Percentiles rank a stretch among this genome's conserved stretches.
Evolutionary conservation across 495 filamentous ascomycete species (phyloP).

Genomic region (Penicillium subrubescens): DNA sequence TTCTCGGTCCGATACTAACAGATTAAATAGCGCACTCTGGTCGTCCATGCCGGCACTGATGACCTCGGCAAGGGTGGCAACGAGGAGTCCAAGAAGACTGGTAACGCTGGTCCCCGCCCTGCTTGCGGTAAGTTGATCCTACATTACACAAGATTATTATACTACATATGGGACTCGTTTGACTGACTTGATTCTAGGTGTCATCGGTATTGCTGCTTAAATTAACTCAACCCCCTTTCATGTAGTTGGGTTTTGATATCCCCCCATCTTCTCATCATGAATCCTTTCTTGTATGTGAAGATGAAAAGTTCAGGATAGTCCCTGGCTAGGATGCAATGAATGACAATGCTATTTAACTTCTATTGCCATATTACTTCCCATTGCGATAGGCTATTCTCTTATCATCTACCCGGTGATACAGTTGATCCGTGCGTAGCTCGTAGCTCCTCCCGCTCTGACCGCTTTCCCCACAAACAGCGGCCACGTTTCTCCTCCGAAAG

Average conservation of each 20-base stretch:
- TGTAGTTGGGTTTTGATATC: conserved; percentile 21
- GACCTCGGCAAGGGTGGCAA: conserved; percentile 88
- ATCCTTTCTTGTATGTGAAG: conserved; percentile 2
- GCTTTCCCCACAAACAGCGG: conserved; percentile 36
- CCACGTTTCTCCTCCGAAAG: conserved; percentile 34
- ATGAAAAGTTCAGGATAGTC: conserved; percentile 28
- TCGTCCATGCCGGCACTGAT: conserved; percentile 92
- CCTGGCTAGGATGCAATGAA: conserved; percentile 34
- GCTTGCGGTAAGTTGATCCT: conserved; percentile 75
- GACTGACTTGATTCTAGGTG: conserved; percentile 50
- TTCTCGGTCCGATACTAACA: background rate
- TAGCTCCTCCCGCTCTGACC: conserved; percentile 24
- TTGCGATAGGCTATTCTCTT: background rate
- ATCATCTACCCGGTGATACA: background rate
- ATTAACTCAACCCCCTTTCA: conserved; percentile 18
- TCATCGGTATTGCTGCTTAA: conserved; percentile 81
- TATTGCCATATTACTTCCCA: background rate
- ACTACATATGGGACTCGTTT: background rate
- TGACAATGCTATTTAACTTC: conserved; percentile 17
- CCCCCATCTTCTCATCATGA: conserved; percentile 13
- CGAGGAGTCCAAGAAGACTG: conserved; percentile 96
- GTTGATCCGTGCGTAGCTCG: background rate
- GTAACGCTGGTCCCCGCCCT: conserved; percentile 88
- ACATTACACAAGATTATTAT: background rate
- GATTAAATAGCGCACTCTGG: conserved; percentile 76